Evolutionary conservation across 306 rosid species (phyloP).

Genomic region (Gleditsia sinensis): DNA sequence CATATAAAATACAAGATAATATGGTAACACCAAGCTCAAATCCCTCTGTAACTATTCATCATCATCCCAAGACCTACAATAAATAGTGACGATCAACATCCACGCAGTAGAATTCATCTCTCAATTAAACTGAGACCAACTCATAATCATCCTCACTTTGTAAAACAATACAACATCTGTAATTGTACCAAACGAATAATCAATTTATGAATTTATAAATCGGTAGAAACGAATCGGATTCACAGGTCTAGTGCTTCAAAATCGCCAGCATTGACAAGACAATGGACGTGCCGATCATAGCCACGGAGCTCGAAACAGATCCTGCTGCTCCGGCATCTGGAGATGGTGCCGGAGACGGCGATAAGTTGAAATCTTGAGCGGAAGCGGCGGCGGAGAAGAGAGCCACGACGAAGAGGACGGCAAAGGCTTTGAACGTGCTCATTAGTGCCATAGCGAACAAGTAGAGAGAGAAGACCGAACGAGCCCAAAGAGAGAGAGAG

Average conservation of each 20-base stretch:
- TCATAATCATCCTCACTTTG: too few relatives aligned
- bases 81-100: too few relatives aligned
- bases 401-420: neutral
- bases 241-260: too few relatives aligned
- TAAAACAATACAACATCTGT: too few relatives aligned
- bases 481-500: neutral
- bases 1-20: too few relatives aligned
- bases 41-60: too few relatives aligned
- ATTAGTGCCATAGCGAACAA: conserved; percentile 38
- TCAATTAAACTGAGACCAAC: too few relatives aligned
- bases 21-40: too few relatives aligned
- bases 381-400: conserved; percentile 33
- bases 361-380: conserved; percentile 45
- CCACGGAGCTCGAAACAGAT: conserved; percentile 36
- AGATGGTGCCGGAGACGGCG: conserved; percentile 37
- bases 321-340: conserved; percentile 38
- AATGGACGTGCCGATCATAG: conserved; percentile 39
- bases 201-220: too few relatives aligned
- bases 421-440: conserved; percentile 18
- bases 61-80: too few relatives aligned
- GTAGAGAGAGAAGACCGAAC: neutral
- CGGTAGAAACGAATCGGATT: neutral
- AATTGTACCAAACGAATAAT: too few relatives aligned
- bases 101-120: too few relatives aligned
- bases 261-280: conserved; percentile 31